Percentiles rank a stretch among this genome's conserved stretches.
Conservation (phyloP, 2,329 filamentous ascomycete species). For the Trichoderma sp. region DNA sequence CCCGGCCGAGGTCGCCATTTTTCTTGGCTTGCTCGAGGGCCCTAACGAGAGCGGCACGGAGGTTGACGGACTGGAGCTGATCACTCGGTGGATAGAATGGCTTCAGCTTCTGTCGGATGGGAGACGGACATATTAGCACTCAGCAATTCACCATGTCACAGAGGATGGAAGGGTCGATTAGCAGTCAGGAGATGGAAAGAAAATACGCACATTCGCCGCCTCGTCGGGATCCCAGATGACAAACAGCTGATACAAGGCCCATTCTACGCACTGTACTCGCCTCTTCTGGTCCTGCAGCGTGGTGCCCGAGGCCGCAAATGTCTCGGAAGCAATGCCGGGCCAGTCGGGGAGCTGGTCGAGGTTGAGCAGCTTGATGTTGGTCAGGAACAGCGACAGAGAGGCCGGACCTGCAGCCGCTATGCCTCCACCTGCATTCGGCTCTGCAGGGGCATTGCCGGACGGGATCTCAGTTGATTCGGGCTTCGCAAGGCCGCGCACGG, state of each 20-base stretch:
- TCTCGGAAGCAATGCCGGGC: slow-evolving; percentile 72
- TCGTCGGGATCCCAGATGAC: slow-evolving; percentile 79
- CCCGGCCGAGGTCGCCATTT: slow-evolving; percentile 77
- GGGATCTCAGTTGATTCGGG: slow-evolving; percentile 10
- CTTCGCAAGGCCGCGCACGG: slow-evolving; percentile 14
- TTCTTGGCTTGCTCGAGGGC: slow-evolving; percentile 86
- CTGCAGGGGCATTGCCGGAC: slow-evolving; percentile 15
- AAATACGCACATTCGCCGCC: slow-evolving; percentile 65
- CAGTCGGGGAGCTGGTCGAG: slow-evolving; percentile 77
- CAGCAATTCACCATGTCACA: slow-evolving; percentile 12
- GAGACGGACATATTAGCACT: slow-evolving; percentile 21
- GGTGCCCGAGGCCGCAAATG: slow-evolving; percentile 67
- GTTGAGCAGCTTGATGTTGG: slow-evolving; percentile 81
- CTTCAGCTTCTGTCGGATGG: slow-evolving; percentile 70
- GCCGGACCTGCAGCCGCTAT: slow-evolving; percentile 29
- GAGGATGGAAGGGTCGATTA: background rate
- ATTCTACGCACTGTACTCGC: slow-evolving; percentile 82
- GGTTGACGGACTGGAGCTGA: slow-evolving; percentile 85
- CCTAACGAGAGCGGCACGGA: slow-evolving; percentile 81
- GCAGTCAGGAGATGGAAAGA: background rate
- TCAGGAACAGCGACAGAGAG: slow-evolving; percentile 63
- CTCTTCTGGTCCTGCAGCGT: slow-evolving; percentile 76
- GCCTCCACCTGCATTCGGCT: background rate
- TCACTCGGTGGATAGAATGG: slow-evolving; percentile 91
- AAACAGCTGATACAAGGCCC: slow-evolving; percentile 88